phyloP scores from a whole-genome alignment of 768 basidiomycete genomes.

The Favolaschia claudopus region DNA sequence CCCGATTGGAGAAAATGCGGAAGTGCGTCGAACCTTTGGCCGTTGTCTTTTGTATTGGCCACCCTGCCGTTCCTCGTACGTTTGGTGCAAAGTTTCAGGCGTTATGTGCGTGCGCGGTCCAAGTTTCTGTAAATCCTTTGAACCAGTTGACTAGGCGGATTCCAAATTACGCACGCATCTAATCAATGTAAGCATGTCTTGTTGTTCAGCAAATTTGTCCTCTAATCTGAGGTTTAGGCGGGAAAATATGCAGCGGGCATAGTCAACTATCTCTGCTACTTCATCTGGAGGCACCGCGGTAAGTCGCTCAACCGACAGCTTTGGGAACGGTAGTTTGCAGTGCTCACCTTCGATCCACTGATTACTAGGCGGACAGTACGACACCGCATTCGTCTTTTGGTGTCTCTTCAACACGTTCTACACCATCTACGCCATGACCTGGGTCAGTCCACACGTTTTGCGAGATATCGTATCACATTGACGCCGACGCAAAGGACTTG shows the following conservation, averaged over 20 bases:
- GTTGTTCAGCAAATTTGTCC: background rate
- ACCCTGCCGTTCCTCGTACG: conserved; percentile 78
- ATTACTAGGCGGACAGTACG: conserved; percentile 40
- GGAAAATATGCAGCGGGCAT: conserved; percentile 85
- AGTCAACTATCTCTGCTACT: conserved; percentile 71
- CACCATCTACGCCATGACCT: conserved; percentile 75
- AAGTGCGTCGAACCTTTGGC: conserved; percentile 61
- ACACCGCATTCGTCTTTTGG: conserved; percentile 70
- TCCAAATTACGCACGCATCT: conserved; percentile 79
- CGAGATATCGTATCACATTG: background rate
- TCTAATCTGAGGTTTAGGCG: conserved; percentile 58
- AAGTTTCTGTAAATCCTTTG: no score
- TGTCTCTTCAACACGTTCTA: conserved; percentile 68
- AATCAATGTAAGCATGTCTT: conserved; percentile 70
- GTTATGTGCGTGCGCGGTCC: no score
- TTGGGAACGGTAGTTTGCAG: background rate
- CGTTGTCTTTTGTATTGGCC: conserved; percentile 64
- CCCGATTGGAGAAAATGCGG: conserved; percentile 54
- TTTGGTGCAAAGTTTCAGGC: conserved; percentile 84
- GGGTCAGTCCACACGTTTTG: conserved; percentile 60
- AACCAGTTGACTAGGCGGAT: no score
- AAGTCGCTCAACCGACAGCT: conserved; percentile 6
- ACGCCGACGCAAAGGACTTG: conserved; percentile 62
- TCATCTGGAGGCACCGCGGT: conserved; percentile 78
- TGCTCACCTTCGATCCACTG: no score